Base-by-base conservation (phyloP, 257 asterid species). In the Jacaranda copaia region DNA sequence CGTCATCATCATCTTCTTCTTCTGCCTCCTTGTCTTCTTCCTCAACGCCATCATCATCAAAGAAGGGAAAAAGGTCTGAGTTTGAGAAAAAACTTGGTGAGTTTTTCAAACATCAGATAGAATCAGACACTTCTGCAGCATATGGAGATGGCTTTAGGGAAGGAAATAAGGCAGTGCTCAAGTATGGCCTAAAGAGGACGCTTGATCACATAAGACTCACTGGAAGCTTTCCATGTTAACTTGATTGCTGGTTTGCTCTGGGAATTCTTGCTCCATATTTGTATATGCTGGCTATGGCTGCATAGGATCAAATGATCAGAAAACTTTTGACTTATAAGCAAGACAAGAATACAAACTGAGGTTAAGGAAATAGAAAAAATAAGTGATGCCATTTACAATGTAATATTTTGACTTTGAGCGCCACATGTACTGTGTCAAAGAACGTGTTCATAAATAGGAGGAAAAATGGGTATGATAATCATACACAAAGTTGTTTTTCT, bases 111-210 rank as follows among this genome's bases (percentile, higher is more conserved):
- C 97, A 93, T 82, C 99, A 96, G 90, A 96, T 96, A 59, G 99
- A 96, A 84, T 89, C 99, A 48, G 99, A 96, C 75, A 87, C 93
- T 36, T 96, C 99, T 58, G 84, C 84, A 66, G 94, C 97, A 60
- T 96, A 96, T 82, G 99, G 99, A 81, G 98, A 90, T 63, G 99
- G 99, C 68, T 96, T 96, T 76, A 84, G 97, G 80, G 95, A 87
- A 86, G 99, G 97, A 8, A 84, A 87, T 42, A 83, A 88, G 74
- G 97, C 99, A 16, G 97, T 96, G 89, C 89, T 88, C 68, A 88
- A 89, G 86, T 92, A 86, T 64, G 97, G 95, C 45, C 84, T 96
- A 32, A 90, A 72, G 88, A 88, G 97, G 68, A 93, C 98, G 43
- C 98, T 96, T 11, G 97, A 96, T 76, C 99, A 96, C 86, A 88